Evolutionary conservation across 2,329 filamentous ascomycete species (phyloP).

Genomic region (Capronia americana): DNA sequence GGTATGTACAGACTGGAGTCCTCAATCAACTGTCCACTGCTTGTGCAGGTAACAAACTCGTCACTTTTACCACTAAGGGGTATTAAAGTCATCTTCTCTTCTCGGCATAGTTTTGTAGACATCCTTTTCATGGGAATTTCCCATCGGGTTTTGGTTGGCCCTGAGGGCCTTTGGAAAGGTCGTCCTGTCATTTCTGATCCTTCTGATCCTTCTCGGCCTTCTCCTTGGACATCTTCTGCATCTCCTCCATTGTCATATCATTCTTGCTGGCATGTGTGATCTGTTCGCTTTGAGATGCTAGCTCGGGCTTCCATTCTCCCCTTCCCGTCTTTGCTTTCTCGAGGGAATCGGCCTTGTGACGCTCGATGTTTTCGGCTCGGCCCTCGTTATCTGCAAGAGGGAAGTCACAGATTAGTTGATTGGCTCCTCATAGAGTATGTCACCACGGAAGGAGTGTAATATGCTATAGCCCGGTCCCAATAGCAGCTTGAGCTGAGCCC

Average conservation of each 20-base stretch:
- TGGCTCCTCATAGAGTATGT: background rate
- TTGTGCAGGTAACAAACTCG: background rate
- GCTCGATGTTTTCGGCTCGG: conserved; percentile 36
- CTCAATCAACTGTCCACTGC: background rate
- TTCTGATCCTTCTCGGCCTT: conserved; percentile 18
- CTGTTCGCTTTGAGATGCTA: conserved; percentile 37
- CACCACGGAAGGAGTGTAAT: background rate
- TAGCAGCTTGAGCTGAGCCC: background rate
- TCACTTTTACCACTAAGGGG: background rate
- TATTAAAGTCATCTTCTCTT: background rate
- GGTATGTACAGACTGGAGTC: conserved; percentile 7
- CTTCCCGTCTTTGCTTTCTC: conserved; percentile 36
- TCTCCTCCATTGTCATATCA: conserved; percentile 39
- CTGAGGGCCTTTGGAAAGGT: background rate
- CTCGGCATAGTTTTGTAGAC: background rate
- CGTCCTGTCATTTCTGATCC: background rate
- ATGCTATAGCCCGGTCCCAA: background rate
- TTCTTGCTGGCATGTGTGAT: conserved; percentile 29
- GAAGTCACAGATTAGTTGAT: conserved; percentile 11
- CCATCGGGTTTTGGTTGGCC: background rate
- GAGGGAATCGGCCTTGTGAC: conserved; percentile 37
- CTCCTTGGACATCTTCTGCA: conserved; percentile 35
- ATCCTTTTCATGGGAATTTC: background rate
- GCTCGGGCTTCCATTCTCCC: conserved; percentile 40
- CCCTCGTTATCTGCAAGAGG: conserved; percentile 30